Conservation (phyloP, 148 eudicot genomes). For the Camellia sinensis region DNA sequence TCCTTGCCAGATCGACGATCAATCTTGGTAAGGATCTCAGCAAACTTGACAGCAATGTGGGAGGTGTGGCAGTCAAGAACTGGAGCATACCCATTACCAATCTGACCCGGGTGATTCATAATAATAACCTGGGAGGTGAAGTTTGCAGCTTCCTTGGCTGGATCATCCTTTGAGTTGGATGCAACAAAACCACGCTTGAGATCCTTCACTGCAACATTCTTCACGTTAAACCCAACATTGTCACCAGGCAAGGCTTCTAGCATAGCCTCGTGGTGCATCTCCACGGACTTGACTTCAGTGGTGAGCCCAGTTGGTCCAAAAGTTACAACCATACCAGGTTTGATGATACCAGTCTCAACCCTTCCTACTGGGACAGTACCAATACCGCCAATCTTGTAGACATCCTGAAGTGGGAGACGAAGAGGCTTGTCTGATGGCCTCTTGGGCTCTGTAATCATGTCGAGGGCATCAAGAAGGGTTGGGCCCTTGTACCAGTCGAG, state of each 20-base stretch:
- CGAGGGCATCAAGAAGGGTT: slow-evolving; percentile 13
- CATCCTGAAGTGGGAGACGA: slow-evolving; percentile 18
- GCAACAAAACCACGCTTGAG: slow-evolving; percentile 18
- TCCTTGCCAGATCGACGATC: slow-evolving; percentile 19
- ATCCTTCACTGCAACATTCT: slow-evolving; percentile 19
- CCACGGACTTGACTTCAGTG: slow-evolving; percentile 14
- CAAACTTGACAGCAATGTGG: slow-evolving; percentile 17
- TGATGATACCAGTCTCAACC: slow-evolving; percentile 8
- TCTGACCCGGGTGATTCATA: slow-evolving; percentile 16
- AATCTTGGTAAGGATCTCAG: slow-evolving; percentile 13
- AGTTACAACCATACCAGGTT: slow-evolving; percentile 14
- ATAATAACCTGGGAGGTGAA: slow-evolving; percentile 16
- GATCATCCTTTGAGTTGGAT: slow-evolving; percentile 18
- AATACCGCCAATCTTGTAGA: slow-evolving; percentile 17
- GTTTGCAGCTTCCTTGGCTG: slow-evolving; percentile 12
- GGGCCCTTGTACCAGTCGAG: slow-evolving; percentile 21
- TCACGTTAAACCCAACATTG: slow-evolving; percentile 14
- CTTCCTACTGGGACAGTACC: slow-evolving; percentile 15
- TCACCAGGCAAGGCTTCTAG: slow-evolving; percentile 11
- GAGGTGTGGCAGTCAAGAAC: slow-evolving; percentile 19
- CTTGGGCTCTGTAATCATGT: slow-evolving; percentile 7
- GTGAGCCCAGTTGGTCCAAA: slow-evolving; percentile 16
- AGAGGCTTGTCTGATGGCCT: slow-evolving; percentile 19
- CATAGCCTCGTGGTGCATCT: slow-evolving; percentile 15
- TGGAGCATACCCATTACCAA: slow-evolving; percentile 13